These are phyloP conservation scores for Arthrobotrys musiformis DNA, from an alignment of 2,329 filamentous ascomycete species.

Conservation along the genomic window DNA sequence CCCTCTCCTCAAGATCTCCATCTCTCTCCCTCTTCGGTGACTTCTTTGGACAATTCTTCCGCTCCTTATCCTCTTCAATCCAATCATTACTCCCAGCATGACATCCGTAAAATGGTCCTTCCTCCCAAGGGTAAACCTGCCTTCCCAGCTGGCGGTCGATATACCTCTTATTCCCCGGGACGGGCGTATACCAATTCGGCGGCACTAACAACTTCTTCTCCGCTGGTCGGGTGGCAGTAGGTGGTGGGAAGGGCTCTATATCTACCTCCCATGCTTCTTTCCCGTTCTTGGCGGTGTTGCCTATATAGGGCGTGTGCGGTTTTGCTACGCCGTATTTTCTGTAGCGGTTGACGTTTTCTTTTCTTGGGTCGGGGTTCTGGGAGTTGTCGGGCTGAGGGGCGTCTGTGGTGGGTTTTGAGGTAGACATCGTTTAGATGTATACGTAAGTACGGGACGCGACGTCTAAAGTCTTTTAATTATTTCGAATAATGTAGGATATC, in stretches of 20 bases:
- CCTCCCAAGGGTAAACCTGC: not conserved
- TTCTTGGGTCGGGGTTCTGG: not conserved
- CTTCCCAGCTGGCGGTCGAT: too few species aligned
- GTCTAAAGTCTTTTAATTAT: too few species aligned
- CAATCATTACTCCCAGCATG: too few species aligned
- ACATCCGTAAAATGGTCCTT: too few species aligned
- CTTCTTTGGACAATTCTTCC: not conserved
- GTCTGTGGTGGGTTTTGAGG: not conserved
- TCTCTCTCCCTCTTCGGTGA: not conserved
- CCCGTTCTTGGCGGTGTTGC: not conserved
- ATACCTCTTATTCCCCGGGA: too few species aligned
- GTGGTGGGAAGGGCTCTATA: not conserved
- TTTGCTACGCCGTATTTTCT: not conserved
- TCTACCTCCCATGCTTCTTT: constrained; percentile 2
- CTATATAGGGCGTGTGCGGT: not conserved
- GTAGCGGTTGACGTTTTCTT: not conserved
- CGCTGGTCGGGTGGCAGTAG: too few species aligned
- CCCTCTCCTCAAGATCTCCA: not conserved
- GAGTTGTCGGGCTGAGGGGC: not conserved
- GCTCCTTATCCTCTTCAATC: not conserved
- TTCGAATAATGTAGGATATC: too few species aligned
- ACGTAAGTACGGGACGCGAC: too few species aligned
- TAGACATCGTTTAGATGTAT: too few species aligned
- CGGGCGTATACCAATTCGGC: too few species aligned
- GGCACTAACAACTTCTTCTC: too few species aligned